Base-by-base conservation (phyloP, 2,329 filamentous ascomycete species). In the Sporothrix dimorphospora region DNA sequence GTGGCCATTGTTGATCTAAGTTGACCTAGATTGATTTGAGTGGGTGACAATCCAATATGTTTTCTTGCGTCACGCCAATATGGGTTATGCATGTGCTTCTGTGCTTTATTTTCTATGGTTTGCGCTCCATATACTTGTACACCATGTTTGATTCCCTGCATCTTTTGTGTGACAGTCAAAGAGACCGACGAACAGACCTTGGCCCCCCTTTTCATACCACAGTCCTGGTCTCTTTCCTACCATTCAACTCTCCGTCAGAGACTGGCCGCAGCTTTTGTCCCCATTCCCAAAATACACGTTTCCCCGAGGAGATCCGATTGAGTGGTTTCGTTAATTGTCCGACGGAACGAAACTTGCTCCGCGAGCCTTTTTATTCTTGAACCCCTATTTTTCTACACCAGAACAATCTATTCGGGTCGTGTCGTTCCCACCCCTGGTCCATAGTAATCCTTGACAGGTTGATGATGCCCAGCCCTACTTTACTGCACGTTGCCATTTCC, bases 401-500 rank as follows among this genome's bases (percentile, higher is more conserved):
- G 21, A 40, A 21, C 16, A 38, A 12, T 21, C 30, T 12, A 2
- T 14, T n/a, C 5, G 21, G 12, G 11, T 5, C 6, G 24, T 30
- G 16, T 57, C 24, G 11, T 12, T 42, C 12, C 11, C 38, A 45
- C 16, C 21, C 59, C 59, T 27, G 27, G 38, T 6, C 38, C 38
- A 24, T 45, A 21, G 38, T 24, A 40, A 19, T 24, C 34, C 21
- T 65, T 42, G 59, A 65, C 12, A 65, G 59, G 45, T 8, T 27
- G 21, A 45, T n/a, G 59, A 45, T 14, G 38, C 4, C n/a, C 38
- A 66, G 24, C 42, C 63, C 63, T 66, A 49, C 40, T 49, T 21
- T 49, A 34, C 45, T 67, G 45, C 27, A 67, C 65, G 65, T 67
- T 67, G 65, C 65, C 63, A 67, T 19, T 34, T 12, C 27, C 45